Evolutionary conservation across 1,284 basidiomycete genomes (phyloP), one percentile per base, ranked within the genome.

Genomic region (Agroathelia rolfsii): DNA sequence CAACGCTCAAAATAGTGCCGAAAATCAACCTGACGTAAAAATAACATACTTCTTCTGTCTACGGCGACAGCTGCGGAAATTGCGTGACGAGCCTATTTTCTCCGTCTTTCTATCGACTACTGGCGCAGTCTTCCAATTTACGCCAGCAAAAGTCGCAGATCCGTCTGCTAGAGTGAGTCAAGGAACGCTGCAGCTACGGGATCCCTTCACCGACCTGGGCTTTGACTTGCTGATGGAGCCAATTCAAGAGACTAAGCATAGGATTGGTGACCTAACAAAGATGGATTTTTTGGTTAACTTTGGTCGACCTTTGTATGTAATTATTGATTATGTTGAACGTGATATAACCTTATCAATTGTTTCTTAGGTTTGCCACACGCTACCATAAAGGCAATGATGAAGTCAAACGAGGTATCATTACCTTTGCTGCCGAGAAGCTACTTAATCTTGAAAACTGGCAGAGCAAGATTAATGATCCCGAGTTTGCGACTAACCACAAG

Each of bases 261-360:
- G 7, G 13, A n/a, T 39, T 10, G 35, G 30, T 13, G 6, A 32
- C 14, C 23, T 34, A 11, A 32, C 38, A 11, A 12, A 28, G 6
- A 14, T 25, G 8, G 24, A 28, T 10, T 31, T 25, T 29, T 45
- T 47, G 22, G 32, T 28, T n/a, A 29, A 38, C 27, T 39, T 47
- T 11, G 49, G 50, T 17, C 42, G 51, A 7, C 50, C 51, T 15
- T 32, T 53, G 52, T 53, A 35, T 13, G 50, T 45, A 20, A 31
- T 15, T 26, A 28, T 10, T 28, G 20, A 22, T 28, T 13, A 9
- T 28, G 25, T 9, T 19, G 14, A 16, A 17, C 24, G n/a, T n/a
- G n/a, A 13, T 25, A 20, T 31, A 13, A 33, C 17, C 24, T 28
- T 15, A 25, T 11, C 34, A 9, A 25, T 10, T 17, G 12, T 18